Evolutionary conservation across 2,329 filamentous ascomycete genomes (phyloP).

Genomic region (Arthroderma sp.): DNA sequence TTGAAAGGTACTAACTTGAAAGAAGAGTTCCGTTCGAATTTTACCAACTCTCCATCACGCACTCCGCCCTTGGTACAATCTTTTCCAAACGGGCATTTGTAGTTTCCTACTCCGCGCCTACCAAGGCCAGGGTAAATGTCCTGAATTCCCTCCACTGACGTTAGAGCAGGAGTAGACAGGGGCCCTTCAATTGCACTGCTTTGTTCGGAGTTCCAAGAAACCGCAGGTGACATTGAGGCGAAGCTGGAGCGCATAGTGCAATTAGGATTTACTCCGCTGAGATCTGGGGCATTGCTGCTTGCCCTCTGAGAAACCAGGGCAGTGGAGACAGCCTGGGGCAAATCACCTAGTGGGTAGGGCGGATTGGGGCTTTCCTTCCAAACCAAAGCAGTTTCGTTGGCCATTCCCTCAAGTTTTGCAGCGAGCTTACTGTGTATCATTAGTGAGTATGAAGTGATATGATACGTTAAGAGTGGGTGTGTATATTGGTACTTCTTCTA

Average conservation of each 20-base stretch:
- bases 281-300: not conserved
- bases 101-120: not conserved
- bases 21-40: slow-evolving; percentile 3
- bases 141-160: not conserved
- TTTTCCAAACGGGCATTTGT: not conserved
- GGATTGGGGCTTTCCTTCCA: slow-evolving; percentile 5
- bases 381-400: not conserved
- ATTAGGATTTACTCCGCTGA: not conserved
- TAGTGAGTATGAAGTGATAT: not conserved
- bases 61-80: slow-evolving; percentile 4
- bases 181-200: not conserved
- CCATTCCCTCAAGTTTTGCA: not conserved
- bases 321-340: not conserved
- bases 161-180: not conserved
- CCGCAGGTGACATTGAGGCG: not conserved
- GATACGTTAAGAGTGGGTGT: not conserved
- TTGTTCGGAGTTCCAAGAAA: not conserved
- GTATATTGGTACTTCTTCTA: not conserved
- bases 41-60: not conserved
- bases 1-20: not conserved
- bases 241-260: not conserved
- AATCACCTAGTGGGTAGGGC: not conserved
- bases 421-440: not conserved
- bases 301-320: not conserved
- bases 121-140: not conserved